phyloP scores from a whole-genome alignment of 2,329 filamentous ascomycete species.

The Epichloe hybrida region DNA sequence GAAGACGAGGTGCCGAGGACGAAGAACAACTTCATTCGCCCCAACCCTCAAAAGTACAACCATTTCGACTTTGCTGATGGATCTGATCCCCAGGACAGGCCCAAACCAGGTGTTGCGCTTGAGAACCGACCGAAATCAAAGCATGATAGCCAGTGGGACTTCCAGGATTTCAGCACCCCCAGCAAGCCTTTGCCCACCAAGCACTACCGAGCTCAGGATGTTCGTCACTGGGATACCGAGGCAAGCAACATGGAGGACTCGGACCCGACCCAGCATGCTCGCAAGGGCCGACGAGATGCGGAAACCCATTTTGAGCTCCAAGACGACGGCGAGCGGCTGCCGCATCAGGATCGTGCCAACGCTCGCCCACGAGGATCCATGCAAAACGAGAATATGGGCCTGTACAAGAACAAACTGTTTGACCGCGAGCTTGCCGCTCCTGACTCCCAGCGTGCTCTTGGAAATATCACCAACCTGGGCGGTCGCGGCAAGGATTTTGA shows the following conservation, averaged over 20 bases:
- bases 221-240: conserved; percentile 68
- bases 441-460: conserved; percentile 34
- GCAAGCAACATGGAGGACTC: conserved; percentile 26
- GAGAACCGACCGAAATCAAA: conserved; percentile 40
- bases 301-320: conserved; percentile 73
- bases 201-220: conserved; percentile 48
- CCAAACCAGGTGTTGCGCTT: conserved; percentile 26
- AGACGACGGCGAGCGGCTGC: conserved; percentile 54
- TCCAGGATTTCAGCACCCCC: conserved; percentile 77
- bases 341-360: conserved; percentile 30
- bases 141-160: conserved; percentile 69
- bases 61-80: conserved; percentile 76
- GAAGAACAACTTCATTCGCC: conserved; percentile 38
- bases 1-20: conserved; percentile 26
- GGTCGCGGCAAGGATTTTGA: conserved; percentile 66
- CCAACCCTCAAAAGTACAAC: conserved; percentile 65
- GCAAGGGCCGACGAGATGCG: conserved; percentile 63
- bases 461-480: conserved; percentile 58
- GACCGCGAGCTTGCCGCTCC: conserved; percentile 37
- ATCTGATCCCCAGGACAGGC: conserved; percentile 35
- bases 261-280: conserved; percentile 43
- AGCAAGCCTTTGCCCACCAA: conserved; percentile 54
- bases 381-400: conserved; percentile 50
- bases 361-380: conserved; percentile 37
- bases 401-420: conserved; percentile 70